Base-by-base conservation (phyloP, 2,329 filamentous ascomycete genomes). In the Aaosphaeria arxii region DNA sequence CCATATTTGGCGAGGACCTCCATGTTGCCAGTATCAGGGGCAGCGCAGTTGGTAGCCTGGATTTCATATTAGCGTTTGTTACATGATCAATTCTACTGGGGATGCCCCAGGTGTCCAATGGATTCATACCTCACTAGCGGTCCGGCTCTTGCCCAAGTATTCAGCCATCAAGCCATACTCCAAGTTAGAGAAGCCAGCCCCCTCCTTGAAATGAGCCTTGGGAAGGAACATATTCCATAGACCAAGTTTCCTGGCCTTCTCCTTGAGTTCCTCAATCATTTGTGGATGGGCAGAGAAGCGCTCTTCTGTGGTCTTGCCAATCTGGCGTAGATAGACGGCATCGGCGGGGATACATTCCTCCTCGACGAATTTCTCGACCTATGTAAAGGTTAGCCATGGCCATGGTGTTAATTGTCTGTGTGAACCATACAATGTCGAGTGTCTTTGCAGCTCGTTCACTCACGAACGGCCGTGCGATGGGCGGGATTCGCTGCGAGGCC, bases 161-260 rank as follows among this genome's bases (percentile, higher is more conserved):
- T 99, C 94, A 13, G 94, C 94, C 91, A 97, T 99, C 62, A 99
- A 77, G 9, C 91, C 94, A 68, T 99, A 99, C 74, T 99, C 94
- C 53, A 99, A 78, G 73, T 97, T 99, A 51, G 85, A 89, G 76
- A 90, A 96, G 32, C 94, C 94, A 28, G 92, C 91, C 1, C 91
- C 95, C 76, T 96, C 89, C 71, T 87, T 89, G 80, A 96, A 97
- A 75, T 96, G 91, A 62, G 86, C 91, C 77, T 88, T 92, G 56
- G 94, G 89, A 59, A 99, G 74, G 79, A 99, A 99, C 86, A 99
- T 88, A 75, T 99, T 99, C 94, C 94, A 99, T 41, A 99, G 79
- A 1, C 92, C 94, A 29, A 96, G 81, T 59, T 87, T 80, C 65
- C 80, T 82, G 40, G 92, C 94, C 71, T 91, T 88, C 56, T 74